Base-by-base conservation (phyloP, 2,329 filamentous ascomycete genomes). In the Diplodia scrobiculata region DNA sequence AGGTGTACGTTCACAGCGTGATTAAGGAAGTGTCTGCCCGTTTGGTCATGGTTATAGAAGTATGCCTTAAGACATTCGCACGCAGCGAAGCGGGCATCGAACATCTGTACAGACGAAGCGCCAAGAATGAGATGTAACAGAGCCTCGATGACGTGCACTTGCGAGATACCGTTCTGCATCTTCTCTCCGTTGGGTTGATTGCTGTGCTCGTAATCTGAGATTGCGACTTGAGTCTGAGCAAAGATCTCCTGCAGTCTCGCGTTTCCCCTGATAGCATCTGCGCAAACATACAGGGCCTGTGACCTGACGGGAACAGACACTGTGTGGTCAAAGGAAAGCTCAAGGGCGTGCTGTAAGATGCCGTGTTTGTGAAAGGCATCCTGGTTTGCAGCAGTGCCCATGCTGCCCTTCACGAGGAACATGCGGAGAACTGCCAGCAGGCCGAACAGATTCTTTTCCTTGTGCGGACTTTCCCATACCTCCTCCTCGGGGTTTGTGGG, bases 61-160 rank as follows among this genome's bases (percentile, higher is more conserved):
- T 99, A 99, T 1, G 95, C 92, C 76, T 97, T 93, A 68, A 99
- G 86, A 73, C 94, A 96, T 72, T 94, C 89, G 75, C 91, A 95
- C 25, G 91, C 92, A 21, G 94, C 91, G 73, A 92, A 86, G 27
- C 95, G 88, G 45, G 94, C 83, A 76, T 96, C 89, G 70, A 97
- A 90, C 41, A 90, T 83, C 63, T 88, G 84, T 21, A 86, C 79
- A 0, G 88, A 81, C 34, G 89, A 84, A 25, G 89, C 82, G 66
- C 88, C 88, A 9, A 99, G 81, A 0, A 90, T 88, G 51, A 97
- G 81, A 71, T 97, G 92, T 55, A 99, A 82, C 19, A 99, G 82
- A 1, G 91, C 95, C 76, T 98, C 94, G 72, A 99, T 97, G 34
- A 99, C 92, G 77, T 96, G 97, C 38, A 94, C 87, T 66, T 86